Evolutionary conservation across 1,284 basidiomycete species (phyloP).

Genomic region (Ustilago tritici): DNA sequence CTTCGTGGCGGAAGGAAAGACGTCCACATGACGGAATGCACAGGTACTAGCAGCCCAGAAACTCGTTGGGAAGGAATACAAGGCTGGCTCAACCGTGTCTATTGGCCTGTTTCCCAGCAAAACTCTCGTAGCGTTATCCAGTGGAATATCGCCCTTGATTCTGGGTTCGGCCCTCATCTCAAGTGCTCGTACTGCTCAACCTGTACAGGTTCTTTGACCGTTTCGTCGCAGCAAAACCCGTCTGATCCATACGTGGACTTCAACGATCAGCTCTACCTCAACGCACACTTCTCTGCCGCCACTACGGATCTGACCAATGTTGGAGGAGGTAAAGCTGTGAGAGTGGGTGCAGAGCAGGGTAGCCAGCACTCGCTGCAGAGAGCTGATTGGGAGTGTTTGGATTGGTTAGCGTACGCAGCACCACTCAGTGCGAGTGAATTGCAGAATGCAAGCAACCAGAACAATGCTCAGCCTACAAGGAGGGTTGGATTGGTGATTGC

Average conservation of each 20-base stretch:
- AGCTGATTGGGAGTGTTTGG: constrained; percentile 35
- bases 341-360: constrained; percentile 20
- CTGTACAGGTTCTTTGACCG: constrained; percentile 47
- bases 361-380: constrained; percentile 16
- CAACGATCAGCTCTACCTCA: constrained; percentile 51
- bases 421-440: constrained; percentile 17
- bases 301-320: constrained; percentile 43
- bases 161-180: constrained; percentile 47
- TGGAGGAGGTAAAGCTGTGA: constrained; percentile 45
- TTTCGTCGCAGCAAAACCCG: constrained; percentile 33
- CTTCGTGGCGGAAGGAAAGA: constrained; percentile 30
- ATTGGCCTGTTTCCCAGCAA: constrained; percentile 41
- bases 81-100: constrained; percentile 53
- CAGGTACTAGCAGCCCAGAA: constrained; percentile 30
- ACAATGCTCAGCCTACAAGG: constrained; percentile 15
- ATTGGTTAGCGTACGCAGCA: constrained; percentile 48
- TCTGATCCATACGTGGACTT: constrained; percentile 30
- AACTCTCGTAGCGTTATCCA: constrained; percentile 36
- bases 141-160: constrained; percentile 59
- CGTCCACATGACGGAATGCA: constrained; percentile 58
- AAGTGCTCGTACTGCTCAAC: constrained; percentile 37
- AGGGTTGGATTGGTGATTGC: constrained; percentile 46
- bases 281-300: constrained; percentile 45
- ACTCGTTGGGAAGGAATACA: constrained; percentile 36
- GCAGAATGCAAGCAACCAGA: constrained; percentile 16